Evolutionary conservation across 2,329 filamentous ascomycete genomes (phyloP), one percentile per base, ranked within the genome.

Genomic region (Sporothrix schenckii): DNA sequence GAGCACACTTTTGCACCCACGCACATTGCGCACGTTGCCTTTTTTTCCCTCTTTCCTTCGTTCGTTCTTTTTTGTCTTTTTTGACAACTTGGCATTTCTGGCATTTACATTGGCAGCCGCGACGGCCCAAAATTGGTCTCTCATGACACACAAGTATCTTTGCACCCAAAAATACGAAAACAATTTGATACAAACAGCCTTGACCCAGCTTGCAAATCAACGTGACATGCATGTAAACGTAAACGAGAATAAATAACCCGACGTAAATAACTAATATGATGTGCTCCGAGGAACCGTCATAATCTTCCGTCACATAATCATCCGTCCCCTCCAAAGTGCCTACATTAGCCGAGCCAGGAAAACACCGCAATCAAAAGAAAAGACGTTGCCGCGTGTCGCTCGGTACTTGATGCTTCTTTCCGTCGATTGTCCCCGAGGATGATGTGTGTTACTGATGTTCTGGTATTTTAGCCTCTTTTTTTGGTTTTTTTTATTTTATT

Each of bases 281-380:
- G 34, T 34, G 34, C 34, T 34, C 34, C 34, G 34, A 6, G 34
- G 34, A 34, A 34, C 34, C 34, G 34, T 34, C 34, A 9, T 34
- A 34, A 34, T 34, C 34, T 34, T 34, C 34, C 34, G 34, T 34
- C 4, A 30, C 24, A 24, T 14, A 49, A 49, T 2, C 47, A 49
- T 19, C 44, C 6, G 14, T 19, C 47, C 5, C 49, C n/a, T 50
- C 49, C 49, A 50, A 49, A 49, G 47, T 49, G 30, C 13, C 54
- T 13, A 52, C 9, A 68, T 68, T 49, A 68, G 66, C 66, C 47
- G 49, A 66, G 19, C 47, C 27, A 30, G 63, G 13, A 53, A 53
- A 66, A 53, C n/a, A 39, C 4, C 5, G 21, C 13, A 54, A 16
- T 54, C 10, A 21, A 50, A 21, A n/a, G 2, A 6, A 50, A n/a